These are phyloP conservation scores for Begonia peltatifolia DNA, from an alignment of 306 rosid species.

Conservation along the genomic window DNA sequence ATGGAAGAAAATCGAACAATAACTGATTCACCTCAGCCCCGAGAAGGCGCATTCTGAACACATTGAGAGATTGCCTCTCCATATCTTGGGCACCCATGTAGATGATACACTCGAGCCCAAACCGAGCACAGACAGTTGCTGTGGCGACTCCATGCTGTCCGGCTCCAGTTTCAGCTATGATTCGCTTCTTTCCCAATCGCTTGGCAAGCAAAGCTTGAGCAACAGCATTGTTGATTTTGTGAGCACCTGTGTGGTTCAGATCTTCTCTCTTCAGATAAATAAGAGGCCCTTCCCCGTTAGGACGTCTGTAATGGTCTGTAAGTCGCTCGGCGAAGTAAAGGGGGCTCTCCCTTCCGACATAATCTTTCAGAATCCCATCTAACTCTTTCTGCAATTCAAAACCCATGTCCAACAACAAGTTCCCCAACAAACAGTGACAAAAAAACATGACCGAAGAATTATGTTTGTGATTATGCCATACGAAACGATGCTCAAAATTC, in stretches of 20 bases:
- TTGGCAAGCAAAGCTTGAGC: slow-evolving; percentile 94
- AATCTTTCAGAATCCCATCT: slow-evolving; percentile 68
- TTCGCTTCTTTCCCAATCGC: slow-evolving; percentile 68
- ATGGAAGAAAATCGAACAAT: background rate
- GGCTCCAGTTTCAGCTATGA: slow-evolving; percentile 96
- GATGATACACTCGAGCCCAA: slow-evolving; percentile 74
- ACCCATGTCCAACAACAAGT: background rate
- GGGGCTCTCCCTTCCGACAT: slow-evolving; percentile 93
- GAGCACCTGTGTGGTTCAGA: slow-evolving; percentile 98
- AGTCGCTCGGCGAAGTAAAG: slow-evolving; percentile 90
- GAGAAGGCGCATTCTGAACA: slow-evolving; percentile 90
- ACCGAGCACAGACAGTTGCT: slow-evolving; percentile 92
- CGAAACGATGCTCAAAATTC: too few species aligned
- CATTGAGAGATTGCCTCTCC: slow-evolving; percentile 95
- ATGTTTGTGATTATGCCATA: too few species aligned
- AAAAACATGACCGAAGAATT: background rate
- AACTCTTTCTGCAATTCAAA: slow-evolving; percentile 51
- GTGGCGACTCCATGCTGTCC: slow-evolving; percentile 99
- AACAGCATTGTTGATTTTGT: slow-evolving; percentile 88
- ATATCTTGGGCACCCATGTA: slow-evolving; percentile 98
- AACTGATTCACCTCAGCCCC: slow-evolving; percentile 75
- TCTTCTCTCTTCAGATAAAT: slow-evolving; percentile 93
- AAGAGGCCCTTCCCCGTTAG: slow-evolving; percentile 78
- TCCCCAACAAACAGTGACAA: slow-evolving; percentile 2
- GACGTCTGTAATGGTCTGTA: slow-evolving; percentile 68